Conservation (phyloP, 495 filamentous ascomycete genomes). For the Haplographium delicatum region DNA sequence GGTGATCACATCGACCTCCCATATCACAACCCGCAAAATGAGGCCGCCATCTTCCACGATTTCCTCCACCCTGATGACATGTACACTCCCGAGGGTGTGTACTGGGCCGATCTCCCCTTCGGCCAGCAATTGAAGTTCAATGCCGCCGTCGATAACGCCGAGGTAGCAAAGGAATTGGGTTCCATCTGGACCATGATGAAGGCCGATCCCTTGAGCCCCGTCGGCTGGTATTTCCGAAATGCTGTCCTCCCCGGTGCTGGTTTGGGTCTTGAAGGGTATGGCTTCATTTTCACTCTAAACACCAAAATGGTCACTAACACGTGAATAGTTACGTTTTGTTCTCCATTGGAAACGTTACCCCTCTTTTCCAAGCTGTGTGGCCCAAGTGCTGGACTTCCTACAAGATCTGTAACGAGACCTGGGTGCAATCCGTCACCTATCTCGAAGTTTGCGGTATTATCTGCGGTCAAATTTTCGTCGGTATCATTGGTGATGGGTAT, state of each 20-base stretch:
- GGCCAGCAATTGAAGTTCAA: slow-evolving; percentile 65
- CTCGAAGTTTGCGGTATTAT: slow-evolving; percentile 88
- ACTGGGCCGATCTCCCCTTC: slow-evolving; percentile 82
- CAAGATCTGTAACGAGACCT: slow-evolving; percentile 61
- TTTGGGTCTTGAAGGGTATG: slow-evolving; percentile 74
- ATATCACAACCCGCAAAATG: background rate
- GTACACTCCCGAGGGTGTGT: slow-evolving; percentile 71
- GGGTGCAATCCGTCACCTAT: slow-evolving; percentile 77
- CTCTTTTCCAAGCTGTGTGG: slow-evolving; percentile 66
- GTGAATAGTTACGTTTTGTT: slow-evolving; percentile 58
- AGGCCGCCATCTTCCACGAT: slow-evolving; percentile 7
- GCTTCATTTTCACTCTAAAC: background rate
- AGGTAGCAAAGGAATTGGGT: slow-evolving; percentile 57
- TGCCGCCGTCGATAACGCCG: slow-evolving; percentile 56
- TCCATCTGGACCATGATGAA: slow-evolving; percentile 73
- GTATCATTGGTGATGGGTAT: slow-evolving; percentile 40
- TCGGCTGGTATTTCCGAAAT: slow-evolving; percentile 80
- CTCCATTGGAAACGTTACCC: slow-evolving; percentile 83
- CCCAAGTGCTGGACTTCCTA: slow-evolving; percentile 62
- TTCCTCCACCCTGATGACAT: slow-evolving; percentile 63
- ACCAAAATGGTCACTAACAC: background rate
- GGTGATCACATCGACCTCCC: slow-evolving; percentile 12
- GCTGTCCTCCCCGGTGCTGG: slow-evolving; percentile 86
- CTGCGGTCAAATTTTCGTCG: slow-evolving; percentile 73
- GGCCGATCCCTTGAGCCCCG: slow-evolving; percentile 68